Base-by-base conservation (phyloP, 2,329 filamentous ascomycete species). In the Leptographium procerum region DNA sequence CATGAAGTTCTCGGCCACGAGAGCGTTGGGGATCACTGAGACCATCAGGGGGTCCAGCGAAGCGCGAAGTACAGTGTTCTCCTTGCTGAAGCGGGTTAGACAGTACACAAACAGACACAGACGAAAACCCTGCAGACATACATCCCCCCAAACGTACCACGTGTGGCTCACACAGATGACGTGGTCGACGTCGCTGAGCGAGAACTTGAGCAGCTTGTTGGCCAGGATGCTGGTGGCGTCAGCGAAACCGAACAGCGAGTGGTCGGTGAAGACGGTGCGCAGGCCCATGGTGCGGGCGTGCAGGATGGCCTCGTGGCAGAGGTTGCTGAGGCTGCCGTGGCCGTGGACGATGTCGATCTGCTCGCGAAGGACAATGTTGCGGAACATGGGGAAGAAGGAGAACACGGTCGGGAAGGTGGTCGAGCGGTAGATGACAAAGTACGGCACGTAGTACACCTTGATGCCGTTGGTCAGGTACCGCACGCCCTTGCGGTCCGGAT, bases 161-260 rank as follows among this genome's bases (percentile, higher is more conserved):
- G 94, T 99, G 76, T 99, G 91, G 72, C 91, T 96, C 66, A 99
- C 94, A 68, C 94, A 99, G 52, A 99, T 95, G 61, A 95, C 91
- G 78, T 99, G 94, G 68, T 97, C 94, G 16, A 99, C 91, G 69
- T 99, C 94, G 70, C 92, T 97, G 63, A 99, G 71, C 0, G 85
- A 92, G 68, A 99, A 99, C 70, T 99, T 99, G 58, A 99, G 79
- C 45, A 99, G 77, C 75, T 99, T 99, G 70, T 99, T 99, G 34
- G 92, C 95, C 60, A 99, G 77, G 63, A 99, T 99, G 64, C 92
- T 97, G 1, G 84, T 90, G 1, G 94, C 91, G 72, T 99, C 95
- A 52, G 92, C 94, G 68, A 99, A 99, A 1, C 94, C 94, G 74
- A 97, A 97, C 4, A 99, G 79, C 47, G 91, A 96, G 72, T 99